phyloP scores from a whole-genome alignment of 2,329 filamentous ascomycete species.

The Teratosphaeria pseudoeucalypti region DNA sequence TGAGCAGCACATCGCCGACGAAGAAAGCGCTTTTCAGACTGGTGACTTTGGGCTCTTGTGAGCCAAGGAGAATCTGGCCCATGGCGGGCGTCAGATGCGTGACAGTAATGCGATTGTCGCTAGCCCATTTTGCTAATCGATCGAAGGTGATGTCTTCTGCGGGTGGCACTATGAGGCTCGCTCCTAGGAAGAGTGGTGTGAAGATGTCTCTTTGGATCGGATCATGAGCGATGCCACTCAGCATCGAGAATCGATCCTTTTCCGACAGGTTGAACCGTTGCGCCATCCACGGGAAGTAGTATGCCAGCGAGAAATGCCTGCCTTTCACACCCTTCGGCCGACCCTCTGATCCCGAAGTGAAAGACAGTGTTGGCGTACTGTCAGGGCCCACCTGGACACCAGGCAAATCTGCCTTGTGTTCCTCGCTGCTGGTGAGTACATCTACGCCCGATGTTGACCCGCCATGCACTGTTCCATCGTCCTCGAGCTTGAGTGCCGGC shows the following conservation, averaged over 20 bases:
- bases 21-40: constrained; percentile 73
- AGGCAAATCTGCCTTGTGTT: constrained; percentile 47
- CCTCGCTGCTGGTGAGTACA: constrained; percentile 47
- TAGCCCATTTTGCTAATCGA: constrained; percentile 79
- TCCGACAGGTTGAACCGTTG: constrained; percentile 64
- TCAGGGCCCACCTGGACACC: constrained; percentile 78
- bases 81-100: constrained; percentile 92
- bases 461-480: constrained; percentile 63
- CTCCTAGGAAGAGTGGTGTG: constrained; percentile 79
- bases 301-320: constrained; percentile 72
- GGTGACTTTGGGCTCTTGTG: constrained; percentile 53
- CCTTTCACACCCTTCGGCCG: constrained; percentile 78
- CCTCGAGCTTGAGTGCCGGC: constrained; percentile 59
- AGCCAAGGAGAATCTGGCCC: constrained; percentile 87
- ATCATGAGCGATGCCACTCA: constrained; percentile 72
- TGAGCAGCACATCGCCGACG: constrained; percentile 83
- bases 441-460: constrained; percentile 57
- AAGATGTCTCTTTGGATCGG: constrained; percentile 67
- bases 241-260: constrained; percentile 67
- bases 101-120: constrained; percentile 60
- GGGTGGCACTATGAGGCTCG: constrained; percentile 65
- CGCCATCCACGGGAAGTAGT: constrained; percentile 92
- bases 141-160: constrained; percentile 81
- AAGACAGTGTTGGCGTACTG: constrained; percentile 60
- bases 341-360: constrained; percentile 59